Evolutionary conservation across 164 flowering plant genomes (phyloP), one percentile per base, ranked within the genome.

Genomic region (Paratinospora sagittata): DNA sequence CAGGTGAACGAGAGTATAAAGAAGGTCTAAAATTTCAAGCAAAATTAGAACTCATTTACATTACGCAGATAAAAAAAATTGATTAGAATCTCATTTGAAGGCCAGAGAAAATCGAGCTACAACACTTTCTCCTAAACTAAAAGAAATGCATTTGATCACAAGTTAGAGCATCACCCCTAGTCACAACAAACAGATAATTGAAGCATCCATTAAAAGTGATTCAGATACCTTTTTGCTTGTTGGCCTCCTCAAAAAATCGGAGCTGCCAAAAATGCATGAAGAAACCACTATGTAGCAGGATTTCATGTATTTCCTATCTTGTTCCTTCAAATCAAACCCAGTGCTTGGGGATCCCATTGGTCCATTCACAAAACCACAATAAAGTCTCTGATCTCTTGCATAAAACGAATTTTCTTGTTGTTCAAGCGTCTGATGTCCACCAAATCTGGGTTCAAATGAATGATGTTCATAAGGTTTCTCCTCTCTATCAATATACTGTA

Each of bases 211-310:
- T 30, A 39, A 63, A 36, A 57, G 55, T 26, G 33, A 24, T 26
- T 47, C 26, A 57, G 21, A 55, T 86, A 95, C 98, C 91, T 69
- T 73, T 80, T 80, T 88, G 72, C 85, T 86, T 45, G 92, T 81
- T 45, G 97, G 99, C 74, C 91, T 76, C 82, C 99, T 85, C 79
- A 95, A 70, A 80, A 88, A 89, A 77, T 95, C 99, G 63, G 88
- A 92, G 82, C 88, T 92, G 41, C 97, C 99, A 84, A 95, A 95
- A 66, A 95, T 95, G 83, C 99, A 91, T 47, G 97, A 95, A 36
- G 98, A 90, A 30, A 95, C 98, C 41, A 77, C 96, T 76, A 92
- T 77, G 33, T 19, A 76, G 77, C 99, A 92, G 36, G 83, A 78
- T 52, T 70, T 81, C 97, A 92, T 89, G 80, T 78, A 90, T 39